A percentile compares a stretch with the other conserved stretches of the same genome.
phyloP scores from a whole-genome alignment of 805 yeast genomes.

The Sugiyamaella americana region DNA sequence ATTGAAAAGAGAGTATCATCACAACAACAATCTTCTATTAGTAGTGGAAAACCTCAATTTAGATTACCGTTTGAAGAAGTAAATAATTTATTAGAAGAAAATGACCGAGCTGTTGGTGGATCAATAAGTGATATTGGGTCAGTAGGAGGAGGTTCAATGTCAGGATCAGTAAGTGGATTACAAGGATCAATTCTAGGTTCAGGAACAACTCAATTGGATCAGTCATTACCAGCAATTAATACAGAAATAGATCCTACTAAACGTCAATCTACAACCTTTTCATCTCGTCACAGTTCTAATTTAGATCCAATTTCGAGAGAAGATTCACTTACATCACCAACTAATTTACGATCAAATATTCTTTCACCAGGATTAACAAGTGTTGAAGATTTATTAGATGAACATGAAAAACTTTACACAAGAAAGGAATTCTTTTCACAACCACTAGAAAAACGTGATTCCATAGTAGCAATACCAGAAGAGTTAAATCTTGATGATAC shows the following conservation, averaged over 20 bases:
- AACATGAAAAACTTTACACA: slow-evolving; percentile 16
- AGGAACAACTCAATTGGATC: too few relatives aligned
- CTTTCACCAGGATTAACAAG: slow-evolving; percentile 10
- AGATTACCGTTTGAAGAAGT: slow-evolving; percentile 11
- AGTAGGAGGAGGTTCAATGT: too few relatives aligned
- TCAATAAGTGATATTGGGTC: too few relatives aligned
- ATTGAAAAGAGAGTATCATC: neutral
- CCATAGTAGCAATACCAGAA: slow-evolving; percentile 8
- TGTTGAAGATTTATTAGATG: slow-evolving; percentile 12
- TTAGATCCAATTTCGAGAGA: neutral
- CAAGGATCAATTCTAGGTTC: too few relatives aligned
- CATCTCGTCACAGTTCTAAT: neutral
- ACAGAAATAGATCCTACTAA: too few relatives aligned
- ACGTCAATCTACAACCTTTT: too few relatives aligned
- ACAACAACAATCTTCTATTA: neutral
- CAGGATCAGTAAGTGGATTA: neutral
- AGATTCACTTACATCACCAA: neutral
- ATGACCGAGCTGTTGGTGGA: neutral
- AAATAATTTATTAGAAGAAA: neutral
- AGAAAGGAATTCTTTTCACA: slow-evolving; percentile 10
- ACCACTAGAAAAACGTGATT: neutral
- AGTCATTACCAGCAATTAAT: too few relatives aligned
- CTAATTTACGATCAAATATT: neutral
- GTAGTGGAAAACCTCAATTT: slow-evolving; percentile 3
- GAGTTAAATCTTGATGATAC: slow-evolving; percentile 10